Percentiles rank a stretch among this genome's conserved stretches.
These are phyloP conservation scores for Gynochthodes officinalis DNA, from an alignment of 257 asterid species.

Conservation along the genomic window DNA sequence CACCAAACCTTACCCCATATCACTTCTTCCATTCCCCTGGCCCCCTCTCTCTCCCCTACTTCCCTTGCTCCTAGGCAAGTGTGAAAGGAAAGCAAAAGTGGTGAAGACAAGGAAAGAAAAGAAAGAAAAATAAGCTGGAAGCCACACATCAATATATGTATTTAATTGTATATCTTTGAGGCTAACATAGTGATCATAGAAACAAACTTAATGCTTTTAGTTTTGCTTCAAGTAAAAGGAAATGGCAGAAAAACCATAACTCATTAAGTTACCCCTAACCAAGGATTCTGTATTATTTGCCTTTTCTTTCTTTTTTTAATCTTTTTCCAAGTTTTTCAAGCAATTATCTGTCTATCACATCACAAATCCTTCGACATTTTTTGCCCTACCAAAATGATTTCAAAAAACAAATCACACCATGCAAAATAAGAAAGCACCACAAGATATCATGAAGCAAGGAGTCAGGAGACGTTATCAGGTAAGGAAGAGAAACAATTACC, in stretches of 20 bases:
- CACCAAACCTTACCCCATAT: not conserved
- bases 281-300: not conserved
- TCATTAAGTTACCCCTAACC: no score
- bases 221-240: not conserved
- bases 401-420: not conserved
- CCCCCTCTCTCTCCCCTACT: no score
- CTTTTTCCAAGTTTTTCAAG: not conserved
- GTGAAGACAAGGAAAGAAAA: not conserved
- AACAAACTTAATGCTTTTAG: not conserved
- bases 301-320: not conserved
- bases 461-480: slow-evolving; percentile 4
- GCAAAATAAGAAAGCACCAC: not conserved
- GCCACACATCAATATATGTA: not conserved
- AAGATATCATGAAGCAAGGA: slow-evolving; percentile 10
- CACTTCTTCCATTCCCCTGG: no score
- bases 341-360: not conserved
- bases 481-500: slow-evolving; percentile 39
- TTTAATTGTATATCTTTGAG: not conserved
- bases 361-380: not conserved
- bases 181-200: not conserved
- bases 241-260: not conserved
- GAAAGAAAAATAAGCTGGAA: not conserved
- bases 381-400: not conserved
- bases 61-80: no score
- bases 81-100: not conserved